Evolutionary conservation across 2,329 filamentous ascomycete genomes (phyloP).

Genomic region (Trichoderma afroharzianum): DNA sequence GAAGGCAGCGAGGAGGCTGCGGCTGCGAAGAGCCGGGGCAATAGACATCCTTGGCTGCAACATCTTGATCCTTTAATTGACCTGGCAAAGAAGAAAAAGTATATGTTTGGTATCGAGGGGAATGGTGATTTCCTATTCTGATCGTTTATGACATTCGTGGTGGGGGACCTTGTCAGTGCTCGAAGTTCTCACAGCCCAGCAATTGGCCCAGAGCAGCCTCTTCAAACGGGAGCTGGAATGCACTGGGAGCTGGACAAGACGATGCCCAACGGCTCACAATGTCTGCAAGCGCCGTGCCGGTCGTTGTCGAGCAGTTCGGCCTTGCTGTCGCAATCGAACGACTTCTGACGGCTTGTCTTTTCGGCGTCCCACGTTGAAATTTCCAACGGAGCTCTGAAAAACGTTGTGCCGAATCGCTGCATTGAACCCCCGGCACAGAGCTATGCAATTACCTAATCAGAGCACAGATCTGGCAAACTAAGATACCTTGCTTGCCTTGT

Average conservation of each 20-base stretch:
- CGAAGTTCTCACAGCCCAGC: not conserved
- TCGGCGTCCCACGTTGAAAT: conserved; percentile 22
- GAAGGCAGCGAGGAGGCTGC: conserved; percentile 28
- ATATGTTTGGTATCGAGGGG: not conserved
- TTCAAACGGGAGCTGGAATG: not conserved
- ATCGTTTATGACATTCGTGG: not conserved
- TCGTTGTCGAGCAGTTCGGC: conserved; percentile 4
- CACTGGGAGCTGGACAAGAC: conserved; percentile 1
- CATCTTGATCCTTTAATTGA: conserved; percentile 25
- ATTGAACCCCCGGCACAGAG: not conserved
- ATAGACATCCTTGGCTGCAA: conserved; percentile 31
- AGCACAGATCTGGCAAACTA: not conserved
- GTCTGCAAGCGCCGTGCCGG: conserved; percentile 1
- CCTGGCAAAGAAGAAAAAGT: not conserved
- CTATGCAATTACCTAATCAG: not conserved
- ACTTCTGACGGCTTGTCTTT: not conserved
- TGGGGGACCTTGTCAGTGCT: not conserved
- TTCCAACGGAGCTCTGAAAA: conserved; percentile 27
- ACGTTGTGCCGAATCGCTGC: conserved; percentile 24
- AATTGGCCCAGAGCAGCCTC: conserved; percentile 13
- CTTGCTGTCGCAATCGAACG: not conserved
- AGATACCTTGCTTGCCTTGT: too few species aligned
- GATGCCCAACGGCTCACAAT: not conserved
- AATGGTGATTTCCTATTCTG: not conserved
- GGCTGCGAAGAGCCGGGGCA: conserved; percentile 28